Evolutionary conservation across 306 rosid species (phyloP).

Genomic region (Comarum palustre): DNA sequence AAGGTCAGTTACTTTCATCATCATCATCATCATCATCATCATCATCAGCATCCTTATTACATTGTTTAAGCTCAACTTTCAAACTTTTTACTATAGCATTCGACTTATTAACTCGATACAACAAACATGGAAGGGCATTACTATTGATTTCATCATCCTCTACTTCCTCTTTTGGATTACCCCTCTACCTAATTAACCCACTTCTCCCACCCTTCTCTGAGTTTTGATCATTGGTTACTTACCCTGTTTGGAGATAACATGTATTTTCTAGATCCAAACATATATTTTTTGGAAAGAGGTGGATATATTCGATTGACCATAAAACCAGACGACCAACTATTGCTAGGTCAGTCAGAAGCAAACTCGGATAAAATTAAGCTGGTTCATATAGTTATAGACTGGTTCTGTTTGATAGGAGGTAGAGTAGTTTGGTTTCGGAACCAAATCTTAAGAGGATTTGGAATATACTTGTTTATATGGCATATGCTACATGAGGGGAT

Average conservation of each 20-base stretch:
- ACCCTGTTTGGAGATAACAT: neutral
- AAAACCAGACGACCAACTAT: too few relatives aligned
- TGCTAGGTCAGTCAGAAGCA: too few relatives aligned
- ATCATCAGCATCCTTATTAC: neutral
- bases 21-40: slow-evolving; percentile 5
- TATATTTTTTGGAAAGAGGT: too few relatives aligned
- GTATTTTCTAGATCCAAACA: too few relatives aligned
- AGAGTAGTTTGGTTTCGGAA: neutral
- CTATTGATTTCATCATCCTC: slow-evolving; percentile 11
- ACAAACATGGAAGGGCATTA: neutral
- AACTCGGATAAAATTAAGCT: too few relatives aligned
- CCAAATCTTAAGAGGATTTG: neutral
- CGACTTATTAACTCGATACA: neutral
- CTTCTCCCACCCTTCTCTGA: neutral
- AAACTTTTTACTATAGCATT: neutral
- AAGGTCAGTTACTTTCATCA: slow-evolving; percentile 9
- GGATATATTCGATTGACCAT: too few relatives aligned
- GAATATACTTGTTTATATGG: neutral
- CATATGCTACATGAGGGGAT: neutral
- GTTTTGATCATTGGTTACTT: neutral
- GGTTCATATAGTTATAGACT: too few relatives aligned
- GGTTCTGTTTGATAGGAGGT: too few relatives aligned
- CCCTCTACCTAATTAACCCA: slow-evolving; percentile 19
- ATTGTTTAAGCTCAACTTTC: neutral
- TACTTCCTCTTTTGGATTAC: neutral